Conservation (phyloP, 768 basidiomycete genomes). For the Pisolithus tinctorius region DNA sequence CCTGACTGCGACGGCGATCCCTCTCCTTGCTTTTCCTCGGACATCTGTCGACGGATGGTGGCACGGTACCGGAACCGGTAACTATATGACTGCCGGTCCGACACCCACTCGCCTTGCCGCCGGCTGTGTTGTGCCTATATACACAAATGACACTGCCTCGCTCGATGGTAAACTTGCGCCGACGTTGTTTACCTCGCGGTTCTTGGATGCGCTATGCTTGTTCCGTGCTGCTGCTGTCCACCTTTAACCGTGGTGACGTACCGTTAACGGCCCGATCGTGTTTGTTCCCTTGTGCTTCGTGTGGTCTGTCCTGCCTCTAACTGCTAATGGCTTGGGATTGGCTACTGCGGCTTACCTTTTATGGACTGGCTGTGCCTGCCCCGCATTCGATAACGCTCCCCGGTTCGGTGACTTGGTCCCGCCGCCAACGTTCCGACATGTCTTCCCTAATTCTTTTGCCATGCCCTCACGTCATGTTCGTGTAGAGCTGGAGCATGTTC, state of each 20-base stretch:
- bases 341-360: background rate
- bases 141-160: background rate
- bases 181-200: background rate
- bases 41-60: too few species aligned
- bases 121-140: slow-evolving; percentile 9
- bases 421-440: slow-evolving; percentile 4
- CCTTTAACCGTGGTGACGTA: background rate
- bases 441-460: slow-evolving; percentile 5
- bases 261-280: background rate
- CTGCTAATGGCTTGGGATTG: background rate
- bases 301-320: background rate
- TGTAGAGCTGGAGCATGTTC: slow-evolving; percentile 74
- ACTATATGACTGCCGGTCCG: slow-evolving; percentile 7
- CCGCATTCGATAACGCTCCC: background rate
- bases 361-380: slow-evolving; percentile 1
- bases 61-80: background rate
- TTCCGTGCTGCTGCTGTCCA: background rate
- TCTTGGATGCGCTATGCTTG: slow-evolving; percentile 1
- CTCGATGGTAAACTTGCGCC: slow-evolving; percentile 1
- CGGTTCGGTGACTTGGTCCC: slow-evolving; percentile 12
- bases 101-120: background rate
- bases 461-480: slow-evolving; percentile 1
- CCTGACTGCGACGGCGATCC: too few species aligned
- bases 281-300: background rate
- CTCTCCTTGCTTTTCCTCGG: too few species aligned